A percentile compares a stretch with the other conserved stretches of the same genome.
These are phyloP conservation scores for Kodamaea kakaduensis DNA, from an alignment of 805 yeast genomes.

Conservation along the genomic window DNA sequence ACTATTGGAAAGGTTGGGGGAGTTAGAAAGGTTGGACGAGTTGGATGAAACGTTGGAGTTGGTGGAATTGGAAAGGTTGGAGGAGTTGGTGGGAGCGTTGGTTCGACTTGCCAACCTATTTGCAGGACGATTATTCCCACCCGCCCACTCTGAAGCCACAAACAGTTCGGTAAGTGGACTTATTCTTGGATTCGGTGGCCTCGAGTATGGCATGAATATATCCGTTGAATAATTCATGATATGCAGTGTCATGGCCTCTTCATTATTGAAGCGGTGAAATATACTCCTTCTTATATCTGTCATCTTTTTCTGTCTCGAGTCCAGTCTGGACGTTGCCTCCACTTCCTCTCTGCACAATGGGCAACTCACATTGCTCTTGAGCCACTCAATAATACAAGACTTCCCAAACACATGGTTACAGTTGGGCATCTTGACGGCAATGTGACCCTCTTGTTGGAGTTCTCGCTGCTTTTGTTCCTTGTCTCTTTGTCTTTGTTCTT, in stretches of 20 bases:
- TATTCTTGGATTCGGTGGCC: conserved; percentile 32
- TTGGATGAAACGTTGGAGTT: too few relatives aligned
- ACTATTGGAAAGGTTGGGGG: too few relatives aligned
- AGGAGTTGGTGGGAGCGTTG: conserved; percentile 1
- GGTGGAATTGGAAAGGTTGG: too few relatives aligned
- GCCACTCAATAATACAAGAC: conserved; percentile 40
- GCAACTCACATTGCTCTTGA: conserved; percentile 36
- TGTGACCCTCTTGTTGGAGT: conserved; percentile 19
- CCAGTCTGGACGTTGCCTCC: conserved; percentile 17
- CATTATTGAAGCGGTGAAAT: conserved; percentile 16
- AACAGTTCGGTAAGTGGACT: conserved; percentile 39
- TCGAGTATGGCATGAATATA: conserved; percentile 34
- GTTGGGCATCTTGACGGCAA: conserved; percentile 39
- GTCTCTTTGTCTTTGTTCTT: conserved; percentile 7
- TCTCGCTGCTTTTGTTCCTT: conserved; percentile 13
- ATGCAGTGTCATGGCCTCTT: conserved; percentile 20
- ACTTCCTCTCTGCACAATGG: conserved; percentile 41
- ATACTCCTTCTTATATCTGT: conserved; percentile 13
- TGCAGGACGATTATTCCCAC: conserved; percentile 3
- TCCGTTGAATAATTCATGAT: conserved; percentile 30
- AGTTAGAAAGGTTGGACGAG: too few relatives aligned
- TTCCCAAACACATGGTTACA: conserved; percentile 41
- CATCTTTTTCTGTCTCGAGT: conserved; percentile 14
- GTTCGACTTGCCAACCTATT: too few relatives aligned
- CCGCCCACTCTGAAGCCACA: conserved; percentile 33